Evolutionary conservation across 257 asterid species (phyloP), one percentile per base, ranked within the genome.

Genomic region (Jasminum sambac): DNA sequence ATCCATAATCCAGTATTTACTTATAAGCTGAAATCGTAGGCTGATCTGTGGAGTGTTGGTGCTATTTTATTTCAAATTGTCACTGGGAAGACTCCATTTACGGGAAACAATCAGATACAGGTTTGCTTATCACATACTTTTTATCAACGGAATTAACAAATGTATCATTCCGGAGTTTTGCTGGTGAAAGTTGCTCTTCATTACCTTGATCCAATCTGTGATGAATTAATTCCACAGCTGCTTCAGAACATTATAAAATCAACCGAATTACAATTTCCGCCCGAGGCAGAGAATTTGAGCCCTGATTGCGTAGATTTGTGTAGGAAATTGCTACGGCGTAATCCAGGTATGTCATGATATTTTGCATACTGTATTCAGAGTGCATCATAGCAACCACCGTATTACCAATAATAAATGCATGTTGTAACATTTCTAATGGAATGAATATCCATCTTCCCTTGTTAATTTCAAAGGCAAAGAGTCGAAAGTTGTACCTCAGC

Each of bases 21-120:
- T 71, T 71, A 30, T 70, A 75, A 57, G 72, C 67, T 64, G 57
- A 76, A 78, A 79, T 73, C 52, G 46, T 96, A 92, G 96, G 98
- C 98, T 87, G 96, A 92, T 87, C 89, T 92, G 77, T 92, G 98
- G 98, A 92, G 98, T 72, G 96, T 90, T 55, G 98, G 98, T 66
- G 83, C 91, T 76, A 90, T 92, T 79, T 79, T 92, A 26, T 92
- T 82, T 85, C 98, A 92, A 82, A 89, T 92, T 72, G 96, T 88
- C 66, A 87, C 88, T 6, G 96, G 98, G 23, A 87, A 79, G 82
- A 87, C 98, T 39, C 98, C 98, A 30, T 92, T 78, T 77, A 90
- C 95, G 2, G 98, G 97, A 86, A 78, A 67, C 69, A 84, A 72
- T 78, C 95, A 81, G 73, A 73, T 83, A 50, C 96, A 90, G 87